Base-by-base conservation (phyloP, 2,329 filamentous ascomycete genomes). In the Phialocephala subalpina region DNA sequence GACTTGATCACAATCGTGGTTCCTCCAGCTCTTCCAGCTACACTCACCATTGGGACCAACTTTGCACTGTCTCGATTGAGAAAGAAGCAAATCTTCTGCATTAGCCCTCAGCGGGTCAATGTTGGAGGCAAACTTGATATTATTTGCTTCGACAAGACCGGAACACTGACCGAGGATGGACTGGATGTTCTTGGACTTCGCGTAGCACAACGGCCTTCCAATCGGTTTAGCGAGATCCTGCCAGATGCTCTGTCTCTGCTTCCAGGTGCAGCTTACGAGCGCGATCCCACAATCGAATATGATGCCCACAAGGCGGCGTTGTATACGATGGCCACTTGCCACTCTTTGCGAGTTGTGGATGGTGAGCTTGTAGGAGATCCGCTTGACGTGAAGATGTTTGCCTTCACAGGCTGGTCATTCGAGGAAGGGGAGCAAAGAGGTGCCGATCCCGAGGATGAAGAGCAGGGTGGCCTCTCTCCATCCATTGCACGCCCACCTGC, bases 1-100 rank as follows among this genome's bases (percentile, higher is more conserved):
- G 96, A 99, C 81, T 81, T 99, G 63, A 97, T 99, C 73, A 99
- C 96, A 1, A 99, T 99, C 69, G 94, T 98, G 11, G 96, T 99
- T 0, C 96, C 96, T 18, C 96, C 96, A 20, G 96, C 96, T 9
- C 83, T 99, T 7, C 97, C 96, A 0, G 96, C 96, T 1, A 99
- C 96, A 0, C 83, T 99, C 57, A 97, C 94, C 0, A 99, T 99
- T 73, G 96, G 96, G 52, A 98, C 93, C 16, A 98, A 95, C 76
- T 99, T 99, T 78, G 97, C 96, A 1, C 82, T 99, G 1, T 90
- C 87, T 12, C 88, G 96, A 29, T 83, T 99, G 35, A 97, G 94
- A 79, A 88, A 90, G 69, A 94, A 97, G 77, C 87, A 94, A 52
- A 97, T 99, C 42, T 99, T 97, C 76, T 99, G 96, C 76, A 99